Evolutionary conservation across 2,329 filamentous ascomycete species (phyloP), one percentile per base, ranked within the genome.

Genomic region (Cercospora zeina): DNA sequence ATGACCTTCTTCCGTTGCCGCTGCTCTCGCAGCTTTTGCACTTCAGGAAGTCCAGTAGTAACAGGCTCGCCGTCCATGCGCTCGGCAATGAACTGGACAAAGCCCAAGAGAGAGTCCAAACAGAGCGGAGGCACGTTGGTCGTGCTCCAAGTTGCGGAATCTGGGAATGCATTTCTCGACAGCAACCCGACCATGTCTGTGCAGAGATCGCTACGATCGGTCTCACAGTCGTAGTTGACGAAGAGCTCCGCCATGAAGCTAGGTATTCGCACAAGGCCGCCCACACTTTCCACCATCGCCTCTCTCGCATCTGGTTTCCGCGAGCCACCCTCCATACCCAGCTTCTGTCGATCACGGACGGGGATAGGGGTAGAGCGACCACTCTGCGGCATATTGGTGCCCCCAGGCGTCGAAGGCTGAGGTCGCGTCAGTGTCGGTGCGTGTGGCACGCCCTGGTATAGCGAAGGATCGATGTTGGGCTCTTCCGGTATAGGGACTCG

Each of bases 91-190:
- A 91, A 96, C 72, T 97, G 93, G 34, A 99, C 86, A 70, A 93
- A 97, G 14, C 91, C 88, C 24, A 99, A 81, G 10, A 99, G 81
- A 9, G 95, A 92, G 77, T 99, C 95, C 21, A 99, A 81, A 71
- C 95, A 99, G 2, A 99, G 80, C 0, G 95, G 95, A 14, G 95
- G 95, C 1, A 99, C 96, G 73, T 96, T 99, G 4, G 93, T 97
- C 10, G 95, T 99, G 75, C 96, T 99, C 95, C 95, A 99, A 5
- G 93, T 97, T 5, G 93, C 95, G 8, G 95, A 96, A 75, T 99
- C 95, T 0, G 95, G 96, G 67, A 99, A 89, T 1, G 95, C 95
- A 74, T 97, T 99, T 62, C 95, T 86, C 19, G 95, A 93, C 14
- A 99, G 80, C 34, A 99, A 83, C 0, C 95, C 93, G 63, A 99